Conservation (phyloP, 768 basidiomycete genomes). For the Vishniacozyma victoriae region DNA sequence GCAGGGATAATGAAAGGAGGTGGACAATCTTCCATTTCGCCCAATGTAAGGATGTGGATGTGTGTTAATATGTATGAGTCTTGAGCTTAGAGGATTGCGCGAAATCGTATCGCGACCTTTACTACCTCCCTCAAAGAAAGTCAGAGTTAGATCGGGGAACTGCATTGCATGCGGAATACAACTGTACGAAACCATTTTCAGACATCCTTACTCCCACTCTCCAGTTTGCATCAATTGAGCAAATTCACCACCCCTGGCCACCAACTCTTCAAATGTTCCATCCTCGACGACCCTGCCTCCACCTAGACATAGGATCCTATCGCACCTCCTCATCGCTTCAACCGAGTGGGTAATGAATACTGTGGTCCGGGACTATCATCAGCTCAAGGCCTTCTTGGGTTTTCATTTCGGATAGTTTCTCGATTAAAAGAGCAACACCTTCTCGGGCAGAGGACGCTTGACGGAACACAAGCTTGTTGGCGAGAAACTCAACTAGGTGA, state of each 20-base stretch:
- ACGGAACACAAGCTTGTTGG: too few species aligned
- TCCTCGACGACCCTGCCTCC: slow-evolving; percentile 74
- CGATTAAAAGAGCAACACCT: too few species aligned
- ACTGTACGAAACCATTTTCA: not conserved
- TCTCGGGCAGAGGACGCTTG: too few species aligned
- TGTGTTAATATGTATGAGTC: not conserved
- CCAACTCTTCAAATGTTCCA: slow-evolving; percentile 66
- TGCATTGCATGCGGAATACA: too few species aligned
- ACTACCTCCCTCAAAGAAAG: not conserved
- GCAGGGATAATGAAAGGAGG: too few species aligned
- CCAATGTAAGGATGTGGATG: too few species aligned
- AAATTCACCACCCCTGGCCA: slow-evolving; percentile 65
- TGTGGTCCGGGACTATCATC: slow-evolving; percentile 56
- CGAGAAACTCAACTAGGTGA: too few species aligned
- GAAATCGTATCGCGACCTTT: not conserved
- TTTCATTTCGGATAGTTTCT: too few species aligned
- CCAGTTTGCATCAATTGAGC: slow-evolving; percentile 71
- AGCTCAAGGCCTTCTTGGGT: too few species aligned
- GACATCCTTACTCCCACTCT: slow-evolving; percentile 54
- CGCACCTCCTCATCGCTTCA: slow-evolving; percentile 84
- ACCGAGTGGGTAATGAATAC: slow-evolving; percentile 92
- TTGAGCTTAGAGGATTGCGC: not conserved
- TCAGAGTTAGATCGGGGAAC: too few species aligned
- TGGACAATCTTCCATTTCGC: too few species aligned
- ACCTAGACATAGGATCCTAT: slow-evolving; percentile 73